These are phyloP conservation scores for Torulaspora franciscae DNA, from an alignment of 805 yeast species.

Conservation along the genomic window DNA sequence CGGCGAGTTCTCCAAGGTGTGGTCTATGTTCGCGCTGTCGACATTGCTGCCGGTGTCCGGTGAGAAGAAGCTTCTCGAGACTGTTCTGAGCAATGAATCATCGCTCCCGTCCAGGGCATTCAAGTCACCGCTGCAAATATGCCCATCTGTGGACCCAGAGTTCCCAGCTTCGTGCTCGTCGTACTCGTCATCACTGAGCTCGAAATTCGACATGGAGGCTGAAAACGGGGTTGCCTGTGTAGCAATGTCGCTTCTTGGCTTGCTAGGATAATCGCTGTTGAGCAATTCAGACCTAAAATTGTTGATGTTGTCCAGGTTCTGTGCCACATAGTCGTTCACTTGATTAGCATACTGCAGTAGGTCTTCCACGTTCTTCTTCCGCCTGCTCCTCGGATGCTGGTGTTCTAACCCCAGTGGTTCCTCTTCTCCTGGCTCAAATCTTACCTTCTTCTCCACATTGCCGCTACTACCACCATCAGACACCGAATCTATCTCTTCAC, in stretches of 20 bases:
- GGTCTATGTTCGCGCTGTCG: conserved; percentile 2
- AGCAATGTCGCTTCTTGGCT: conserved; percentile 17
- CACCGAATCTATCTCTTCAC: conserved; percentile 11
- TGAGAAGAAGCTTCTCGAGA: conserved; percentile 3
- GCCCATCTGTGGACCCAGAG: conserved; percentile 1
- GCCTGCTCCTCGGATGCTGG: conserved; percentile 2
- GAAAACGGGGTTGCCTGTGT: conserved; percentile 20
- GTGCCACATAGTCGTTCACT: conserved; percentile 25
- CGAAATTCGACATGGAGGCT: conserved; percentile 31
- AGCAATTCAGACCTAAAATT: conserved; percentile 21
- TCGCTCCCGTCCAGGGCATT: conserved; percentile 3
- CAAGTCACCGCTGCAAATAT: conserved; percentile 1
- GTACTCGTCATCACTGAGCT: conserved; percentile 25
- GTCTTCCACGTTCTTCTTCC: conserved; percentile 25
- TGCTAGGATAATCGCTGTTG: conserved; percentile 8
- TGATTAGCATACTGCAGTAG: conserved; percentile 29
- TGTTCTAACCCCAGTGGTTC: conserved; percentile 1
- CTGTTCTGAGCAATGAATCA: conserved; percentile 4
- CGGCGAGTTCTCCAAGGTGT: conserved; percentile 11
- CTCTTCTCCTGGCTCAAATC: conserved; percentile 17
- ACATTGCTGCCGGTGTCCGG: neutral
- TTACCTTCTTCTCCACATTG: conserved; percentile 16
- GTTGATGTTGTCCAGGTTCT: conserved; percentile 27
- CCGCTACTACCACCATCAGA: conserved; percentile 1
- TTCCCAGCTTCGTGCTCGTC: conserved; percentile 11